Conservation (phyloP, 768 basidiomycete genomes). For the Cyclocybe cylindracea region DNA sequence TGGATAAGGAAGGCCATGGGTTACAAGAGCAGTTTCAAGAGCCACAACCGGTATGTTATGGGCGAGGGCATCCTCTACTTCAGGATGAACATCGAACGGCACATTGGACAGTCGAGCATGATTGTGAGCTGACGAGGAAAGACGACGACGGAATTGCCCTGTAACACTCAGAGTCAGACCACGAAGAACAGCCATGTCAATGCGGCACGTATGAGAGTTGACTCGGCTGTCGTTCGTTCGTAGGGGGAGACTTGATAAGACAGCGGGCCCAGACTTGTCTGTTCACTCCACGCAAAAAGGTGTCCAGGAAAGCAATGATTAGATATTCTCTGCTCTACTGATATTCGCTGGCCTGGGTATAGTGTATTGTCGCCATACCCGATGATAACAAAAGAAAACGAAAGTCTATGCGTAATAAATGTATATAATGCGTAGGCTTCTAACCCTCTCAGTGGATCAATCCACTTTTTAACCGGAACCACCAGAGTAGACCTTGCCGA, state of each 20-base stretch:
- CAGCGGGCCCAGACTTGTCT: too few species aligned
- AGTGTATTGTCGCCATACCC: conserved; percentile 38
- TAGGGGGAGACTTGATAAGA: too few species aligned
- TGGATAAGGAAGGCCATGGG: conserved; percentile 89
- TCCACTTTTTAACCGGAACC: conserved; percentile 58
- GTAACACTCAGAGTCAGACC: neutral
- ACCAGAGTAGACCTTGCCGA: conserved; percentile 99
- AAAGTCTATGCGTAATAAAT: conserved; percentile 39
- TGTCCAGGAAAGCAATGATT: conserved; percentile 21
- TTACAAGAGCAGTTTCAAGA: conserved; percentile 89
- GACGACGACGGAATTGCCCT: conserved; percentile 4
- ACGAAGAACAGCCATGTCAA: conserved; percentile 7
- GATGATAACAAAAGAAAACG: conserved; percentile 26
- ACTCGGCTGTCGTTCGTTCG: too few species aligned
- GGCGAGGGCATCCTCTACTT: conserved; percentile 79
- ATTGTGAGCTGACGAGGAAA: conserved; percentile 12
- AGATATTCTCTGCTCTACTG: conserved; percentile 27
- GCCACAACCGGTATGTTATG: conserved; percentile 76
- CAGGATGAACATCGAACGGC: conserved; percentile 73
- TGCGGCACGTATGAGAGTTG: too few species aligned
- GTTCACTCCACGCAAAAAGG: neutral
- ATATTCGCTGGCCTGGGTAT: conserved; percentile 40
- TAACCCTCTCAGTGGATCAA: conserved; percentile 15
- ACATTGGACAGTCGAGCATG: conserved; percentile 22
- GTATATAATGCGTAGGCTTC: conserved; percentile 28